Conservation (phyloP, 345 rosid species). For the Aegle marmelos region DNA sequence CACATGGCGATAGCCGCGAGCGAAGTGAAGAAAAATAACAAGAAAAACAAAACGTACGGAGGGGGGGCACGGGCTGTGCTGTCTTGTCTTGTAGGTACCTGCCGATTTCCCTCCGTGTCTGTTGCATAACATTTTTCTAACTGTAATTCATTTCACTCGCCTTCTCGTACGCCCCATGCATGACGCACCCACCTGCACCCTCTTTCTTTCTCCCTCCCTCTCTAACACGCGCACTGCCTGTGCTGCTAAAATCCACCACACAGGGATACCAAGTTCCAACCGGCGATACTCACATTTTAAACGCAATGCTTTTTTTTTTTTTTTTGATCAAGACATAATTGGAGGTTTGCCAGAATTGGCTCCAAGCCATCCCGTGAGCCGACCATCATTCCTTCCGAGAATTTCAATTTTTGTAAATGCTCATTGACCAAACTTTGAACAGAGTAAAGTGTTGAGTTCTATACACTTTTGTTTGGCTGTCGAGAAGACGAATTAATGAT, state of each 20-base stretch:
- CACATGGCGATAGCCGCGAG: not conserved
- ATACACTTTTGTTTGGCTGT: not conserved
- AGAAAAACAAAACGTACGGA: conserved; percentile 9
- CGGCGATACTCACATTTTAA: no score
- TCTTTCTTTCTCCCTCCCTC: not conserved
- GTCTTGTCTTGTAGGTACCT: not conserved
- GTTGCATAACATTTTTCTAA: not conserved
- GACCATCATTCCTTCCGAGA: not conserved
- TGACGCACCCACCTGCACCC: not conserved
- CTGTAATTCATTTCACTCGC: not conserved
- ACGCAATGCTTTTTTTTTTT: no score
- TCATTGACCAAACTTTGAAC: not conserved
- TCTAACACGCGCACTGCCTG: not conserved
- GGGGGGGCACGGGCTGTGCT: not conserved
- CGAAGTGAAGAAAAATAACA: not conserved
- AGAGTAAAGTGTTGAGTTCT: not conserved
- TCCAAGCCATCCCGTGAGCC: conserved; percentile 2
- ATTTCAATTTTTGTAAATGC: not conserved
- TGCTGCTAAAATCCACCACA: no score
- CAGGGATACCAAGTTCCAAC: no score
- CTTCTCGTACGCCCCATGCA: not conserved
- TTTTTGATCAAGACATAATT: not conserved
- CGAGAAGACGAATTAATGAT: not conserved
- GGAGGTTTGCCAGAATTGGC: conserved; percentile 1
- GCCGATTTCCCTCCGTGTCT: not conserved